Evolutionary conservation across 441 rosid species (phyloP).

Genomic region (Eruca vesicaria): DNA sequence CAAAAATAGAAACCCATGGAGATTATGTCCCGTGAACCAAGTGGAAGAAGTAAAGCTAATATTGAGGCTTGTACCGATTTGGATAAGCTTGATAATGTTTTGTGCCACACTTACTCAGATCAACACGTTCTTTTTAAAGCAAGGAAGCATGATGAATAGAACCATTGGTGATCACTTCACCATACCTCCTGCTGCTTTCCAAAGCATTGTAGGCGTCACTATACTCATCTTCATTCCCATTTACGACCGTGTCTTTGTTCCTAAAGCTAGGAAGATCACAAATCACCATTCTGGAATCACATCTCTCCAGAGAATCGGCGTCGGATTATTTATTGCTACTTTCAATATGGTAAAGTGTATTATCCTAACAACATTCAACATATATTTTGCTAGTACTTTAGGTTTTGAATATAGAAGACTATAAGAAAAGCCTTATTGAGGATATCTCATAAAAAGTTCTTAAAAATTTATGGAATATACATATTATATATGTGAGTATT

Average conservation of each 20-base stretch:
- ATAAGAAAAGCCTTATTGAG: too few relatives aligned
- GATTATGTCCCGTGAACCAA: constrained; percentile 70
- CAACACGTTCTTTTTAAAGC: constrained; percentile 80
- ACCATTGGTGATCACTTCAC: constrained; percentile 57
- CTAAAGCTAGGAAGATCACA: constrained; percentile 50
- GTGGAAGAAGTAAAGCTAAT: constrained; percentile 84
- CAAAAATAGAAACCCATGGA: constrained; percentile 58
- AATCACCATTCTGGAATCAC: constrained; percentile 69
- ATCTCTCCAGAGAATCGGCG: constrained; percentile 73
- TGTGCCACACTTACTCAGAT: constrained; percentile 53
- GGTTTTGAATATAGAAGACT: neutral
- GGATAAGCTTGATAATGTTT: constrained; percentile 77
- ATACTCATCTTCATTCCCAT: constrained; percentile 55
- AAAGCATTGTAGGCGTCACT: constrained; percentile 57
- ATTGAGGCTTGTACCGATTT: constrained; percentile 68
- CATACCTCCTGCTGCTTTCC: constrained; percentile 73
- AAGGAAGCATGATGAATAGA: constrained; percentile 66
- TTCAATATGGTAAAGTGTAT: constrained; percentile 30
- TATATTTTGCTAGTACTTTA: neutral
- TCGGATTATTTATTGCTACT: constrained; percentile 59
- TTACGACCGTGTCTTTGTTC: constrained; percentile 71
- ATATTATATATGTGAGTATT: too few relatives aligned
- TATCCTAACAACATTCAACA: neutral
- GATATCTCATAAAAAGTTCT: too few relatives aligned
- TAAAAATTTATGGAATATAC: too few relatives aligned